Conservation (phyloP, 805 yeast species). For the Wickerhamiella sergipiensis region DNA sequence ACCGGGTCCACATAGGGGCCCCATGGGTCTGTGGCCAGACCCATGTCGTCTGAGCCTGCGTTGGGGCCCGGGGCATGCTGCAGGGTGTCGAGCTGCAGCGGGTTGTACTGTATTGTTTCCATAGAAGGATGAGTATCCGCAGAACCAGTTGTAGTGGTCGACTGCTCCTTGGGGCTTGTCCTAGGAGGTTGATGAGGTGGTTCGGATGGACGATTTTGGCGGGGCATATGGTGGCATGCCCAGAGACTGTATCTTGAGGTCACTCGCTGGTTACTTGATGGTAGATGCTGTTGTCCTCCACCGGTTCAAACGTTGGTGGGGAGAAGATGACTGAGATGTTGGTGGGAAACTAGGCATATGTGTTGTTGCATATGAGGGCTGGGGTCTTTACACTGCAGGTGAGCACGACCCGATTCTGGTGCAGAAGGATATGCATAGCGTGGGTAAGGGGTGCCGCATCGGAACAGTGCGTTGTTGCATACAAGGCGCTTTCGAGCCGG, state of each 20-base stretch:
- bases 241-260: background rate
- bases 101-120: background rate
- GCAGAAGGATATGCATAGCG: background rate
- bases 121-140: background rate
- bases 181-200: background rate
- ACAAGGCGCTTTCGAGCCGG: no score
- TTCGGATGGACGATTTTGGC: background rate
- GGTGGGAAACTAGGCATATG: background rate
- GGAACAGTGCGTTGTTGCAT: background rate
- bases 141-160: background rate
- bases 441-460: background rate
- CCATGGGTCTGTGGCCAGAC: background rate
- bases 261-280: background rate
- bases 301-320: background rate
- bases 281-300: background rate
- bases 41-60: background rate
- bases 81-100: background rate
- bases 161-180: background rate
- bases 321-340: background rate
- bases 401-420: background rate
- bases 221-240: background rate
- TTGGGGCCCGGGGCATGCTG: no score
- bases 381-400: background rate
- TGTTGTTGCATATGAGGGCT: background rate
- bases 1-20: background rate